phyloP scores from a whole-genome alignment of 345 rosid genomes.

The Mallotus nudiflorus region DNA sequence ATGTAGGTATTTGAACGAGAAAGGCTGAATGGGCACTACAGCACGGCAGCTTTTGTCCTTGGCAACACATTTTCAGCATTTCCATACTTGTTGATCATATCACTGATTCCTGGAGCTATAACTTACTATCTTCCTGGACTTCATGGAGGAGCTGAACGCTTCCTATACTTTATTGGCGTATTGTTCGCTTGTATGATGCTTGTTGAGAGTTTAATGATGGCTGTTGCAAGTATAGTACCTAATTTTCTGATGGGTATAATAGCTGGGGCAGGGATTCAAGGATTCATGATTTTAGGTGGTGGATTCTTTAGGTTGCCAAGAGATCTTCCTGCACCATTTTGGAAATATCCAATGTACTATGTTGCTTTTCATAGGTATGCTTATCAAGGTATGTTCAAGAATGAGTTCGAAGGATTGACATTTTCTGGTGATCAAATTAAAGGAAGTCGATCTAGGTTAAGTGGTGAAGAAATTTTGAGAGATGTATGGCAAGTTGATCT shows the following conservation, averaged over 20 bases:
- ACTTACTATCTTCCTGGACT: conserved; percentile 48
- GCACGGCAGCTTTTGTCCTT: conserved; percentile 33
- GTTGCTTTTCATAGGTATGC: conserved; percentile 34
- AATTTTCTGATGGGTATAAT: conserved; percentile 62
- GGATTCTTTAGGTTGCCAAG: conserved; percentile 54
- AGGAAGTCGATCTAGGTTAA: neutral
- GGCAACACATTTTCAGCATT: conserved; percentile 51
- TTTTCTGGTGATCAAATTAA: conserved; percentile 15
- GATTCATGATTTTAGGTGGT: conserved; percentile 42
- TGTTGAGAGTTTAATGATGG: conserved; percentile 62
- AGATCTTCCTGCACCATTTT: conserved; percentile 42
- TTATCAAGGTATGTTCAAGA: conserved; percentile 20
- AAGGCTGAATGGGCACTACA: conserved; percentile 61
- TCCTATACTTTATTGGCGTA: conserved; percentile 31
- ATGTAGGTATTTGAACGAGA: conserved; percentile 56
- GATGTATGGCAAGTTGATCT: conserved; percentile 41
- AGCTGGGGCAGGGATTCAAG: conserved; percentile 55
- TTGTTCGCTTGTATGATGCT: conserved; percentile 44
- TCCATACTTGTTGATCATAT: conserved; percentile 38
- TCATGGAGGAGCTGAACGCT: conserved; percentile 37
- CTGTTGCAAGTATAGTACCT: conserved; percentile 51
- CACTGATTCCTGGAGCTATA: conserved; percentile 49
- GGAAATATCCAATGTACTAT: conserved; percentile 50
- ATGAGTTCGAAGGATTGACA: conserved; percentile 40
- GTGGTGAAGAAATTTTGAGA: conserved; percentile 41